Percentiles rank a stretch among this genome's conserved stretches.
Evolutionary conservation across 306 rosid species (phyloP).

Genomic region (Acacia confusa): DNA sequence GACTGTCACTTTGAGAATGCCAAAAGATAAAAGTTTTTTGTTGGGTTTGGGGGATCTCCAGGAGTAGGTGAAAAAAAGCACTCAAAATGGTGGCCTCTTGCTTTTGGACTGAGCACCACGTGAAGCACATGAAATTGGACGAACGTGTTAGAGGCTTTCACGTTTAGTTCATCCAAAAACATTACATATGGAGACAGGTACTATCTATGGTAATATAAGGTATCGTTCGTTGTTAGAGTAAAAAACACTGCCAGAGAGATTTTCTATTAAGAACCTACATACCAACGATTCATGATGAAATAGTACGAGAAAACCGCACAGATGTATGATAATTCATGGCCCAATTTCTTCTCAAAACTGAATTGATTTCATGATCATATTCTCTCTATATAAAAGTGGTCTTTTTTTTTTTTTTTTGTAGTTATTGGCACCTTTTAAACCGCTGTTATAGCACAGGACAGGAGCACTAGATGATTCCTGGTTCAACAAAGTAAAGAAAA

Average conservation of each 20-base stretch:
- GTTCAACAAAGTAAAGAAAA: not conserved
- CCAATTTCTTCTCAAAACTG: not conserved
- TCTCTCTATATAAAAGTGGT: not conserved
- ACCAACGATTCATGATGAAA: not conserved
- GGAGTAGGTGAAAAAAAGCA: slow-evolving; percentile 21
- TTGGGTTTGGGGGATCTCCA: not conserved
- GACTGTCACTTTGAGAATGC: not conserved
- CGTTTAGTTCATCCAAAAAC: slow-evolving; percentile 1
- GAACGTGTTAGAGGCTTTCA: slow-evolving; percentile 4
- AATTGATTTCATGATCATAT: not conserved
- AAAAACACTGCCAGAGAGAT: no score
- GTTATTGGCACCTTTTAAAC: not conserved
- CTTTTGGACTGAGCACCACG: slow-evolving; percentile 30
- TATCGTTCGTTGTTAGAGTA: no score
- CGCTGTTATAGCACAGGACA: not conserved
- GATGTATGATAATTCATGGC: not conserved
- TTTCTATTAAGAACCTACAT: no score
- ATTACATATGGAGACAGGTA: not conserved
- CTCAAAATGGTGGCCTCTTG: slow-evolving; percentile 4
- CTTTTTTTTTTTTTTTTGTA: not conserved
- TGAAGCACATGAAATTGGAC: slow-evolving; percentile 2
- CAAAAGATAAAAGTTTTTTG: not conserved
- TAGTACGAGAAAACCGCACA: not conserved
- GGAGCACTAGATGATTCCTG: not conserved
- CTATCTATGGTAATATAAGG: no score